A percentile compares a stretch with the other conserved stretches of the same genome.
Evolutionary conservation across 2,329 filamentous ascomycete genomes (phyloP).

Genomic region (Colletotrichum melonis): DNA sequence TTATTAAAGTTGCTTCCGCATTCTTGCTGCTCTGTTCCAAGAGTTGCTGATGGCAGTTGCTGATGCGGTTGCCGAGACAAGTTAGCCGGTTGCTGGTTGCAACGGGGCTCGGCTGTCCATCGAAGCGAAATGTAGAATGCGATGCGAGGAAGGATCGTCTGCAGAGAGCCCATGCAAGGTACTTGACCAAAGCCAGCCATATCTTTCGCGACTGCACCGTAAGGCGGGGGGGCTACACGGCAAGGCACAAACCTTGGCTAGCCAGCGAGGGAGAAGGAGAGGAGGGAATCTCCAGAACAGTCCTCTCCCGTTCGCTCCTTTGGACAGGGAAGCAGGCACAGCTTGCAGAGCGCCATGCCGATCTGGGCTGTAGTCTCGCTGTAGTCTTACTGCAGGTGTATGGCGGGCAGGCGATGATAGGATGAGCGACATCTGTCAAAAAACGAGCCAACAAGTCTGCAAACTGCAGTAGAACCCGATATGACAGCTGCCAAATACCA

Average conservation of each 20-base stretch:
- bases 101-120: constrained; percentile 19
- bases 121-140: constrained; percentile 31
- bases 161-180: constrained; percentile 23
- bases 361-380: background rate
- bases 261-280: background rate
- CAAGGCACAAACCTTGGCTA: background rate
- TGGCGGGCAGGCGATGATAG: background rate
- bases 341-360: constrained; percentile 16
- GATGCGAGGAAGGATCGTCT: constrained; percentile 16
- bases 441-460: background rate
- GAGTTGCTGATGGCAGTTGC: background rate
- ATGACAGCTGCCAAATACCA: constrained; percentile 23
- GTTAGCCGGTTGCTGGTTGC: constrained; percentile 27
- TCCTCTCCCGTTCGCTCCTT: background rate
- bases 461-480: background rate
- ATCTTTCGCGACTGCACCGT: constrained; percentile 15
- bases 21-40: background rate
- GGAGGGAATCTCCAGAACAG: background rate
- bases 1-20: background rate
- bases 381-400: background rate
- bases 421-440: background rate
- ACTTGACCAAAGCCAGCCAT: constrained; percentile 20
- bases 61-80: background rate
- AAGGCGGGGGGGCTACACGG: constrained; percentile 4
- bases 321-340: constrained; percentile 23